phyloP scores from a whole-genome alignment of 208 protist genomes.

The Trypanosoma brucei region DNA sequence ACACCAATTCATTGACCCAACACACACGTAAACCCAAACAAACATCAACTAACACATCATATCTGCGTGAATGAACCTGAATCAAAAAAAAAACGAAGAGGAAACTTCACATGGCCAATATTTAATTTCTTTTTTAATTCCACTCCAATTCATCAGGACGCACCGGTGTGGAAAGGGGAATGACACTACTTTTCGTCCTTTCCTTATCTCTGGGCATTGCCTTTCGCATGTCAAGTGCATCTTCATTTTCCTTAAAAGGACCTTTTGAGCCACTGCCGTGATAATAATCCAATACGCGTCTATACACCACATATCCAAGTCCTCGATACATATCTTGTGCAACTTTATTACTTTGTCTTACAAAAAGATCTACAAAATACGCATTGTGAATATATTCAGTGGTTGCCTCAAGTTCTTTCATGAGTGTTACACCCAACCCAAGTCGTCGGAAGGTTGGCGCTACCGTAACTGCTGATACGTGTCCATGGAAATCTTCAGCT shows the following conservation, averaged over 20 bases:
- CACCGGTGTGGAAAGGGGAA: constrained; percentile 66
- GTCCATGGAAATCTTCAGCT: constrained; percentile 95
- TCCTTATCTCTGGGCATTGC: constrained; percentile 89
- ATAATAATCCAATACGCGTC: constrained; percentile 89
- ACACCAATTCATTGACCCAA: no score
- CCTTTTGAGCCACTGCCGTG: constrained; percentile 50
- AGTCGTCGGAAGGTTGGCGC: constrained; percentile 96
- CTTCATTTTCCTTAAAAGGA: constrained; percentile 70
- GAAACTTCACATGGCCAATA: no score
- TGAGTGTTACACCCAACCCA: constrained; percentile 92
- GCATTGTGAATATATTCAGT: constrained; percentile 85
- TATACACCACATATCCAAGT: constrained; percentile 97
- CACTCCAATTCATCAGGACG: constrained; percentile 85
- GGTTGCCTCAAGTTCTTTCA: constrained; percentile 93
- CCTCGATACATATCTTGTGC: constrained; percentile 98
- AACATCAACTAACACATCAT: no score
- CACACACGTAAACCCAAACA: no score
- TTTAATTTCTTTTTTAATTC: constrained; percentile 26
- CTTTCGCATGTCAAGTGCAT: constrained; percentile 97
- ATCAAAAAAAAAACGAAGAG: no score
- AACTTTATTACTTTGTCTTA: constrained; percentile 95
- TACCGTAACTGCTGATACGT: constrained; percentile 99
- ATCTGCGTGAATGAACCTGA: no score
- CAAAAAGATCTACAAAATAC: constrained; percentile 99
- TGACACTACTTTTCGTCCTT: constrained; percentile 65